phyloP scores from a whole-genome alignment of 768 basidiomycete genomes.

The Brasilioporus rufonigricans region DNA sequence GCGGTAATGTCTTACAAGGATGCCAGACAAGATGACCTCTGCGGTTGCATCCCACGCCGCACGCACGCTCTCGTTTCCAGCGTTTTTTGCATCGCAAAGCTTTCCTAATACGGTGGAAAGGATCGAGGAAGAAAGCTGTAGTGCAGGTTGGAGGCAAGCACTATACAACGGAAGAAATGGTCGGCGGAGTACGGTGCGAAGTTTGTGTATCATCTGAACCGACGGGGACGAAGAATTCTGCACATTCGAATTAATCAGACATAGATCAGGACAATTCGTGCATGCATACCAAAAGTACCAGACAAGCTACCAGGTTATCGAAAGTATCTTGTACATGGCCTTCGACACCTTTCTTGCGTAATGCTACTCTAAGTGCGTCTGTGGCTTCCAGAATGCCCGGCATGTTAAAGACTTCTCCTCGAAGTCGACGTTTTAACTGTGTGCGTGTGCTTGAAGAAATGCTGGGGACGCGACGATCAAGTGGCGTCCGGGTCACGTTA shows the following conservation, averaged over 20 bases:
- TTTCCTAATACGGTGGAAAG: constrained; percentile 41
- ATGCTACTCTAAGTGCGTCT: constrained; percentile 30
- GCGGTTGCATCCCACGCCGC: constrained; percentile 46
- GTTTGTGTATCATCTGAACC: constrained; percentile 34
- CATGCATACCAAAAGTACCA: constrained; percentile 43
- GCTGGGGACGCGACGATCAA: not conserved
- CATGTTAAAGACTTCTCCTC: constrained; percentile 5
- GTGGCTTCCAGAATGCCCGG: constrained; percentile 31
- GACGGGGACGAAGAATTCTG: constrained; percentile 42
- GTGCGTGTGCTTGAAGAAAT: not conserved
- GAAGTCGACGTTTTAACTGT: not conserved
- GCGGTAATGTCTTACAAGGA: constrained; percentile 37
- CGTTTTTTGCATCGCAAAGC: constrained; percentile 28
- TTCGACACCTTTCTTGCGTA: constrained; percentile 29
- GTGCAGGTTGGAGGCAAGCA: constrained; percentile 35
- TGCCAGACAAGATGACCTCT: constrained; percentile 49
- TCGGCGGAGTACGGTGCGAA: constrained; percentile 41
- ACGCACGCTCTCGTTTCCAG: constrained; percentile 19
- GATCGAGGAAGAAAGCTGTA: constrained; percentile 42
- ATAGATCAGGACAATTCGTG: not conserved
- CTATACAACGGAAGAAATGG: constrained; percentile 46
- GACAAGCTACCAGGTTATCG: constrained; percentile 40
- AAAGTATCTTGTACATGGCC: constrained; percentile 34
- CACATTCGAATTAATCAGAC: not conserved
- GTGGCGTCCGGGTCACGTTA: constrained; percentile 9